Percentiles rank a stretch among this genome's conserved stretches.
phyloP scores from a whole-genome alignment of 257 asterid genomes.

The Jacaranda copaia region DNA sequence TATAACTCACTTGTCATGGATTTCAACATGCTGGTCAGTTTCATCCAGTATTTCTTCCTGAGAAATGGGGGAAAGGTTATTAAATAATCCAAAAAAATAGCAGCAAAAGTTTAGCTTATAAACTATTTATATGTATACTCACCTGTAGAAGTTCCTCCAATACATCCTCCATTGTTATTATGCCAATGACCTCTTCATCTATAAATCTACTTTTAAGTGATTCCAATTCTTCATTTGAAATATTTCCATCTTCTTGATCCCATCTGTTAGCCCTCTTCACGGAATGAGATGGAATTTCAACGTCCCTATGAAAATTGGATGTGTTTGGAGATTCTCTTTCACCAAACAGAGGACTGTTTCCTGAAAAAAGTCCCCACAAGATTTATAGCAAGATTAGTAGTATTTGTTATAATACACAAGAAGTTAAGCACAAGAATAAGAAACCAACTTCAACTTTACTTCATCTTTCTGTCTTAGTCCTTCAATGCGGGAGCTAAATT shows the following conservation, averaged over 20 bases:
- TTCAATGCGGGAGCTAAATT: too few species aligned
- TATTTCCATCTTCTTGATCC: conserved; percentile 33
- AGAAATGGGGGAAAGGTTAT: not conserved
- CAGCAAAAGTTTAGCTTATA: not conserved
- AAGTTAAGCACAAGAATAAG: too few species aligned
- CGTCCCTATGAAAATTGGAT: not conserved
- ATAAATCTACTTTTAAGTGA: conserved; percentile 25
- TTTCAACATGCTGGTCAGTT: conserved; percentile 68
- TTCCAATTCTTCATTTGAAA: conserved; percentile 38
- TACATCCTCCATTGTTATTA: conserved; percentile 82
- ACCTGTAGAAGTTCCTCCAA: conserved; percentile 75
- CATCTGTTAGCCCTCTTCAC: not conserved
- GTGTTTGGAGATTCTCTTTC: conserved; percentile 1
- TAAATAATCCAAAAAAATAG: not conserved
- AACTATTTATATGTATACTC: not conserved
- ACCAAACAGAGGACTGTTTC: conserved; percentile 24
- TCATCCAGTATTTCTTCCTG: conserved; percentile 71
- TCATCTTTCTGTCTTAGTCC: too few species aligned
- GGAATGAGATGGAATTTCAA: conserved; percentile 24
- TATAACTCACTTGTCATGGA: conserved; percentile 57
- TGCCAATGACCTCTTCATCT: conserved; percentile 64
- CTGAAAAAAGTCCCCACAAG: conserved; percentile 32
- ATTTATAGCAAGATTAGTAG: not conserved
- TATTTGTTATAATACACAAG: not conserved
- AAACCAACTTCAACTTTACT: too few species aligned